Evolutionary conservation across 139 green algal species (phyloP).

Genomic region (Coelastrella sp.): DNA sequence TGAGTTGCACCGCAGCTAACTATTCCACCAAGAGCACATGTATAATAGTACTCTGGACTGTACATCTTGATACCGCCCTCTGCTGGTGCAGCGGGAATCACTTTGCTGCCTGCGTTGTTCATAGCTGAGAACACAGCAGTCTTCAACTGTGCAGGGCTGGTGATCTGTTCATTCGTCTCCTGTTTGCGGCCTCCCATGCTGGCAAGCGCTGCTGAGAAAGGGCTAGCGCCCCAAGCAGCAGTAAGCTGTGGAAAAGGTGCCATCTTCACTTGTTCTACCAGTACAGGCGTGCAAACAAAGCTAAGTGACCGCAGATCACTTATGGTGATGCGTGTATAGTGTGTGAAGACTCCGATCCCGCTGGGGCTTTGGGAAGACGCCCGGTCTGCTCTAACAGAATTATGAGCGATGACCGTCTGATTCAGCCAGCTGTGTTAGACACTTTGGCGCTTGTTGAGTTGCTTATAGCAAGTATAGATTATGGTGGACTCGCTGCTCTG

Average conservation of each 20-base stretch:
- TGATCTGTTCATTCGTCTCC: neutral
- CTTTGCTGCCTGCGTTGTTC: constrained; percentile 27
- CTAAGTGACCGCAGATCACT: neutral
- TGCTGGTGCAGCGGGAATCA: constrained; percentile 61
- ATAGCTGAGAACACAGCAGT: constrained; percentile 20
- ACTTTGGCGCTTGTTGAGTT: no score
- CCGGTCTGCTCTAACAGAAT: neutral
- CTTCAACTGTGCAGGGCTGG: neutral
- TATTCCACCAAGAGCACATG: constrained; percentile 80
- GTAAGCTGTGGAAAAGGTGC: constrained; percentile 19
- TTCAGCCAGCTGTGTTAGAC: neutral
- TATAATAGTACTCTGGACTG: constrained; percentile 82
- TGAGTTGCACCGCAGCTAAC: constrained; percentile 74
- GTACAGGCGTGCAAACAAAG: neutral
- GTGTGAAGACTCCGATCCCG: neutral
- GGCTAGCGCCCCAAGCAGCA: constrained; percentile 16
- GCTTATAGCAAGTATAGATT: no score
- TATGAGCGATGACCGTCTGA: constrained; percentile 7
- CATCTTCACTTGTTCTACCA: neutral
- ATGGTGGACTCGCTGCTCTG: neutral
- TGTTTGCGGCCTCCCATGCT: constrained; percentile 48
- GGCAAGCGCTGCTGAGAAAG: constrained; percentile 37
- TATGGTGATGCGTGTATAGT: neutral
- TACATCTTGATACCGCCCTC: constrained; percentile 78
- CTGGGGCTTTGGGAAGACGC: neutral